A percentile compares a stretch with the other conserved stretches of the same genome.
Evolutionary conservation across 2,329 filamentous ascomycete species (phyloP).

Genomic region (Exophiala dermatitidis): DNA sequence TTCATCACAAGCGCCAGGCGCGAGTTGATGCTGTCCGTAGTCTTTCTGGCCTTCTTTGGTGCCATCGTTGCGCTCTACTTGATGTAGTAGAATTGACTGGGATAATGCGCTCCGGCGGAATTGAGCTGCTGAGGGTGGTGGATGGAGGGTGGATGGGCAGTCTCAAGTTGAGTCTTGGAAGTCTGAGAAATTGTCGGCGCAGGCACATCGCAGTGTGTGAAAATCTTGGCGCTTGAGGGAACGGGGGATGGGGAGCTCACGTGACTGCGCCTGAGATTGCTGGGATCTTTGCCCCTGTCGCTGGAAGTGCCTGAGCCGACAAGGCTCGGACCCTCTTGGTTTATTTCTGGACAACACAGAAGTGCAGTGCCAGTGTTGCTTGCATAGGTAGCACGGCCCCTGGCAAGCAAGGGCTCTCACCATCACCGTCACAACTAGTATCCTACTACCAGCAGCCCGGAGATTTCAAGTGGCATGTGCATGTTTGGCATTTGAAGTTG

Average conservation of each 20-base stretch:
- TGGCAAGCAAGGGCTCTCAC: too few species aligned
- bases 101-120: slow-evolving; percentile 35
- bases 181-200: neutral
- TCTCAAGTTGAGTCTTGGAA: neutral
- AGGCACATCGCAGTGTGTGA: neutral
- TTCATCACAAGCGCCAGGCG: slow-evolving; percentile 64
- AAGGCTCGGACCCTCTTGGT: neutral
- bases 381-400: too few species aligned
- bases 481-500: slow-evolving; percentile 1
- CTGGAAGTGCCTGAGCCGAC: too few species aligned
- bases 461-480: slow-evolving; percentile 11
- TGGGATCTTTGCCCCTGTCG: too few species aligned
- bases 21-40: slow-evolving; percentile 70
- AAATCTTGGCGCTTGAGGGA: neutral
- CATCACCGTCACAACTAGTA: neutral
- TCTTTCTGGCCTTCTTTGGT: slow-evolving; percentile 66
- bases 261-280: neutral
- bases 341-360: neutral
- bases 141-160: neutral
- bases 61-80: slow-evolving; percentile 50
- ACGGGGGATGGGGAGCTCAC: neutral
- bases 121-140: slow-evolving; percentile 7
- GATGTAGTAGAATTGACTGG: slow-evolving; percentile 23
- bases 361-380: too few species aligned
- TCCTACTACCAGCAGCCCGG: neutral